Base-by-base conservation (phyloP, 2,329 filamentous ascomycete genomes). In the Epichloe sp. region DNA sequence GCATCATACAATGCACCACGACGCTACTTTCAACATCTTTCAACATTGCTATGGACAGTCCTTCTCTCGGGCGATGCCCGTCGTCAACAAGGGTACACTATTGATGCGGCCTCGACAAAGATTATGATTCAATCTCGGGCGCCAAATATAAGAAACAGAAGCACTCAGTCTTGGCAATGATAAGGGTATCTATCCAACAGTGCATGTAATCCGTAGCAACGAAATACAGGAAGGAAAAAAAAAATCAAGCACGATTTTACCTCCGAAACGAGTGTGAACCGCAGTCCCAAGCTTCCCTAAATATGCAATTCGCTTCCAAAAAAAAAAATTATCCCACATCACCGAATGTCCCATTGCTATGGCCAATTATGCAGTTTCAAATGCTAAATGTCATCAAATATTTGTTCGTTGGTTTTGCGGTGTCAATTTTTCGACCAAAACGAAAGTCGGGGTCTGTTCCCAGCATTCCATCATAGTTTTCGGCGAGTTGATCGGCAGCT, bases 101-200 rank as follows among this genome's bases (percentile, higher is more conserved):
- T 19, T 19, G 19, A 19, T 19, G 19, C 19, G 19, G 19, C 19
- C 19, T 19, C 19, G 19, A 19, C 19, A 19, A 19, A 19, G 19
- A 19, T 19, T 19, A 2, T 19, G 19, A 19, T 19, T 19, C 19
- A 19, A 19, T 19, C 19, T 2, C 19, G 19, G 19, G 19, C 26
- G 31, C 31, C 10, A 31, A 31, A 31, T 31, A 31, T 31, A 10
- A 10, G 31, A 31, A 11, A 31, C 31, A 31, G 31, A 31, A 31
- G 31, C 31, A 31, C 31, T 31, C 31, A 31, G 31, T 11, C 31
- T 31, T 11, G 31, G 31, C 10, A 31, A 10, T 11, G 10, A 31
- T 31, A 2, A 31, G 44, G 50, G 50, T 52, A 52, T 52, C 47
- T 52, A 52, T 52, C 47, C 47, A 40, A 40, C 36, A 36, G 26